Evolutionary conservation across 176 grass and related monocot species (phyloP).

Genomic region (Dendrocalamus sinicus): DNA sequence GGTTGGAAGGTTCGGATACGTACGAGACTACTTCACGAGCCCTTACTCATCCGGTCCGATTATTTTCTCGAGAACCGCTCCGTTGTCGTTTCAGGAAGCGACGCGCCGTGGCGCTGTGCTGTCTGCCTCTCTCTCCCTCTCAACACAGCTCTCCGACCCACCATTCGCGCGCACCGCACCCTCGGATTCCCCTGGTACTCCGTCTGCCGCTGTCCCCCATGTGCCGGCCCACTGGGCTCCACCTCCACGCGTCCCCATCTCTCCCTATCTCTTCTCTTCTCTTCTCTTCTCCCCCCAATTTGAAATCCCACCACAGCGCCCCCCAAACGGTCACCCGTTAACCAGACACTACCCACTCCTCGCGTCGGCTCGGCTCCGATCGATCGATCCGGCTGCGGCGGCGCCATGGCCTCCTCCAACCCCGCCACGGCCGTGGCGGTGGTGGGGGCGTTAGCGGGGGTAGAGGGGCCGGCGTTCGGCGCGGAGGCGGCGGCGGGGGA

Average conservation of each 20-base stretch:
- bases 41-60: not conserved
- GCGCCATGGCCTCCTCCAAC: slow-evolving; percentile 57
- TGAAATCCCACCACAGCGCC: slow-evolving; percentile 48
- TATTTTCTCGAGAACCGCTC: slow-evolving; percentile 21
- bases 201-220: slow-evolving; percentile 38
- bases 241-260: slow-evolving; percentile 52
- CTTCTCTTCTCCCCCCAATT: slow-evolving; percentile 5
- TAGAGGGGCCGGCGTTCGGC: not conserved
- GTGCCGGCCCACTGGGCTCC: slow-evolving; percentile 55
- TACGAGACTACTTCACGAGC: too few species aligned
- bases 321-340: slow-evolving; percentile 57
- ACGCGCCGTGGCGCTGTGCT: slow-evolving; percentile 7
- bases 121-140: not conserved
- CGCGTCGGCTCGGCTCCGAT: not conserved
- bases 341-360: not conserved
- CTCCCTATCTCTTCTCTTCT: not conserved
- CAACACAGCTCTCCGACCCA: not conserved
- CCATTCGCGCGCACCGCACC: slow-evolving; percentile 36
- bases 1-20: too few species aligned
- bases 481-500: not conserved
- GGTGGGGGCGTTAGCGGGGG: slow-evolving; percentile 34
- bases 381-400: slow-evolving; percentile 17
- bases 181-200: slow-evolving; percentile 66
- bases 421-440: slow-evolving; percentile 52
- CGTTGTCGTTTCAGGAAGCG: slow-evolving; percentile 45